Evolutionary conservation across 2,329 filamentous ascomycete species (phyloP), one percentile per base, ranked within the genome.

Genomic region (Diaporthe batatas): DNA sequence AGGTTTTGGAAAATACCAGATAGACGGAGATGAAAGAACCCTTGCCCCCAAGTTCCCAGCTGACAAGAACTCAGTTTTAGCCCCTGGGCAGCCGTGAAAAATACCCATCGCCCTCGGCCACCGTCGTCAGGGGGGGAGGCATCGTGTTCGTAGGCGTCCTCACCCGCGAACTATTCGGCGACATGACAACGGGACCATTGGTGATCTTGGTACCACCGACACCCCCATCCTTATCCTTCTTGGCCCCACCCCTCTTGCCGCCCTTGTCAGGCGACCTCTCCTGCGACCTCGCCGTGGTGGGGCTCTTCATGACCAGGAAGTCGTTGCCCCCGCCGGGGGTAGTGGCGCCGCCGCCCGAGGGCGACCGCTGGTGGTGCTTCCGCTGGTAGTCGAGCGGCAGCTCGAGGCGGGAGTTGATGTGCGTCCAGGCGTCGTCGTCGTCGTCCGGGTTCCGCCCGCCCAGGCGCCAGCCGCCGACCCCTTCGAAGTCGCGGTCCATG

Each of bases 391-490:
- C 85, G 8, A 81, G 78, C 0, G 85, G 86, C 18, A 88, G 78
- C 74, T 88, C 86, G 10, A 88, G 81, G 14, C 86, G 81, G 1
- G 86, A 87, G 75, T 88, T 88, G 74, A 89, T 87, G 57, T 84
- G 85, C 23, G 84, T 85, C 87, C 87, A 89, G 42, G 83, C 76
- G 6, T 76, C 79, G 44, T 83, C 82, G 54, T 86, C 81, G 36
- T 88, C 85, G 70, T 86, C 83, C 51, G 83, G 76, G 4, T 76
- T 79, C 51, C 81, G 81, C 51, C 86, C 81, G 42, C 87, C 84
- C 75, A 89, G 75, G 62, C 88, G 82, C 88, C 89, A 91, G 3
- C 89, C 89, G 23, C 89, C 89, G 2, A 91, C 80, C 10, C 89
- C 89, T 75, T 91, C 89, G 75, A 87, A 91, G 77, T 91, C 89